Percentiles rank a stretch among this genome's conserved stretches.
Conservation (phyloP, 2,329 filamentous ascomycete species). For the Tolypocladium pustulatum region DNA sequence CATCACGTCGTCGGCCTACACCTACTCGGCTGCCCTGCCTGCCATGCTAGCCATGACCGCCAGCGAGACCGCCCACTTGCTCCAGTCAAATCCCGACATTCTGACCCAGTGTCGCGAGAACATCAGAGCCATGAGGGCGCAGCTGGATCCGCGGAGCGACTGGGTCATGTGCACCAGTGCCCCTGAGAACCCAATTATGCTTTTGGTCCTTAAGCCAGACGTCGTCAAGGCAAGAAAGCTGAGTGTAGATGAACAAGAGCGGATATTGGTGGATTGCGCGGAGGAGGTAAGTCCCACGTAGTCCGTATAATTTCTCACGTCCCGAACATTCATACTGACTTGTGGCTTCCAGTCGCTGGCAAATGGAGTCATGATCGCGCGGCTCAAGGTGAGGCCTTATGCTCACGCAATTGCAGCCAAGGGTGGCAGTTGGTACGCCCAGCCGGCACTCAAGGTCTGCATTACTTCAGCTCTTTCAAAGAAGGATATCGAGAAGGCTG, state of each 20-base stretch:
- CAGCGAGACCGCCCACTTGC: slow-evolving; percentile 75
- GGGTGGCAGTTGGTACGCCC: slow-evolving; percentile 58
- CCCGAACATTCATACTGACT: slow-evolving; percentile 5
- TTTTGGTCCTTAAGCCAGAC: slow-evolving; percentile 75
- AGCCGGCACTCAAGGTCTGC: slow-evolving; percentile 83
- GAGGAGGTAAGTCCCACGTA: slow-evolving; percentile 65
- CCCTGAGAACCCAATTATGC: slow-evolving; percentile 75
- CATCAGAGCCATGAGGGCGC: slow-evolving; percentile 72
- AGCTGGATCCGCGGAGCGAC: slow-evolving; percentile 86
- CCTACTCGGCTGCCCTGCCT: slow-evolving; percentile 88
- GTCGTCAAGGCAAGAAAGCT: slow-evolving; percentile 62
- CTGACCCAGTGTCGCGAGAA: slow-evolving; percentile 73
- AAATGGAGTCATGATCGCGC: slow-evolving; percentile 83
- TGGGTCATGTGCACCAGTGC: slow-evolving; percentile 79
- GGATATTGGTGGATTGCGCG: slow-evolving; percentile 79
- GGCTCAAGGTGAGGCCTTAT: slow-evolving; percentile 69
- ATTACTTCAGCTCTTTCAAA: slow-evolving; percentile 78
- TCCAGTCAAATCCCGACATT: slow-evolving; percentile 81
- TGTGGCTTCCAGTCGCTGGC: slow-evolving; percentile 52
- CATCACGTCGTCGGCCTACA: slow-evolving; percentile 85
- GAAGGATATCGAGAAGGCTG: slow-evolving; percentile 94
- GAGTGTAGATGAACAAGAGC: slow-evolving; percentile 67
- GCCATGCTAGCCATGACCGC: slow-evolving; percentile 93
- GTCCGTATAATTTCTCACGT: neutral
- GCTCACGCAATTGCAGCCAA: slow-evolving; percentile 52